Percentiles rank a stretch among this genome's conserved stretches.
Conservation (phyloP, 768 basidiomycete species). For the Glaciozyma antarctica region DNA sequence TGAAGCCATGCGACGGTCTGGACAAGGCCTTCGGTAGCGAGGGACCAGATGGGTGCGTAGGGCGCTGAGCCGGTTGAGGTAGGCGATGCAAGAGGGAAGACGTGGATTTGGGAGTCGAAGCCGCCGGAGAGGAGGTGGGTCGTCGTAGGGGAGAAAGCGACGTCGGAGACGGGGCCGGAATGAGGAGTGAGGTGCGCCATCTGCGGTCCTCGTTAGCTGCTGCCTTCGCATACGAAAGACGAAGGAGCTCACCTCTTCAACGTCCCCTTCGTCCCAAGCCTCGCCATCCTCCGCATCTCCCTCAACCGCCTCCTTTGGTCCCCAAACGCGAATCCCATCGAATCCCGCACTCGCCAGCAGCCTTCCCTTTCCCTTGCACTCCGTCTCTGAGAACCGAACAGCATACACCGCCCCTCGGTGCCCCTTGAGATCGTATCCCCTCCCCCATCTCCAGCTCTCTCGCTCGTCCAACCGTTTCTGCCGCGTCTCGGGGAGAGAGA, state of each 20-base stretch:
- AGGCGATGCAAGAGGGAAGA: neutral
- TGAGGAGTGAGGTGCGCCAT: conserved; percentile 4
- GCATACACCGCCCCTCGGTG: conserved; percentile 6
- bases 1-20: conserved; percentile 3
- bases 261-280: conserved; percentile 7
- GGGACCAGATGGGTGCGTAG: neutral
- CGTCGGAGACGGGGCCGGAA: conserved; percentile 3
- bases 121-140: conserved; percentile 3
- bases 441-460: conserved; percentile 2
- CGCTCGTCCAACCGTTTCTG: neutral
- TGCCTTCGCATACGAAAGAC: neutral
- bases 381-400: neutral
- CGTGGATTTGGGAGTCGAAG: conserved; percentile 6
- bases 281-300: neutral
- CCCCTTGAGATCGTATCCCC: conserved; percentile 8
- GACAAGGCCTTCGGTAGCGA: conserved; percentile 2
- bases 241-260: neutral
- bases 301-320: neutral
- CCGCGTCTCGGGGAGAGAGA: neutral
- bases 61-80: neutral
- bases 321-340: conserved; percentile 5
- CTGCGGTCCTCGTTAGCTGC: neutral
- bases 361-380: neutral
- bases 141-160: conserved; percentile 1
- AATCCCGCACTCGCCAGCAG: conserved; percentile 3